Evolutionary conservation across 163 green algal genomes (phyloP), one percentile per base, ranked within the genome.

Genomic region (Chlorella variabilis): DNA sequence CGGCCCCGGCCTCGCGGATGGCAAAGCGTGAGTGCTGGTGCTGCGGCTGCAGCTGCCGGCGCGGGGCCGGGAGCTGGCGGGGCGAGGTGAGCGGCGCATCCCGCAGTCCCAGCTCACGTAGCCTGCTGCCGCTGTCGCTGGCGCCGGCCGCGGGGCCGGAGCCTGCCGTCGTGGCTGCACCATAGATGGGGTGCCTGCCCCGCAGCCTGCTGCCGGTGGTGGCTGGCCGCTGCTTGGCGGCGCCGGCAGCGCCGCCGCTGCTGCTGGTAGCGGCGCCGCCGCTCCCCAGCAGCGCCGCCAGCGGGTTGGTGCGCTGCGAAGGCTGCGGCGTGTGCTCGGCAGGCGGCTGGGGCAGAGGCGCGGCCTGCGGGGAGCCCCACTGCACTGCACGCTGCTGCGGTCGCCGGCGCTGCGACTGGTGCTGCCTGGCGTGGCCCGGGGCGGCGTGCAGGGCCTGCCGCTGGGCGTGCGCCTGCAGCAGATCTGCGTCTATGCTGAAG

Each of bases 111-210:
- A 67, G 34, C 67, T 75, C 31, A 0, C 49, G 25, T 23, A 78
- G 3, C 33, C 27, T 33, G 49, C 49, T 75, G 68, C 62, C n/a
- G 62, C 62, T 45, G 13, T n/a, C 31, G 62, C 13, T 29, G 65
- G 21, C 23, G 65, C 13, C 2, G 33, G n/a, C 4, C 25, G 45
- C 17, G 23, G 34, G 1, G 34, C 20, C 11, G 25, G 34, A 36
- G n/a, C 7, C 18, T 23, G 8, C 7, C 41, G 4, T 48, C 31
- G 18, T 54, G 29, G 4, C 29, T 79, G 56, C 25, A 1, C 76
- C 76, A 39, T 69, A 75, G 25, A 82, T 82, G 2, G 76, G 76
- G 48, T 82, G 73, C 38, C 73, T 56, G 25, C 73, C 73, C 25
- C 73, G 54, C 73, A 56, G 21, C 73, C 65, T 80, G 27, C 73